Percentiles rank a stretch among this genome's conserved stretches.
phyloP scores from a whole-genome alignment of 225 moss, liverwort and hornwort species.

The Climacium dendroides region DNA sequence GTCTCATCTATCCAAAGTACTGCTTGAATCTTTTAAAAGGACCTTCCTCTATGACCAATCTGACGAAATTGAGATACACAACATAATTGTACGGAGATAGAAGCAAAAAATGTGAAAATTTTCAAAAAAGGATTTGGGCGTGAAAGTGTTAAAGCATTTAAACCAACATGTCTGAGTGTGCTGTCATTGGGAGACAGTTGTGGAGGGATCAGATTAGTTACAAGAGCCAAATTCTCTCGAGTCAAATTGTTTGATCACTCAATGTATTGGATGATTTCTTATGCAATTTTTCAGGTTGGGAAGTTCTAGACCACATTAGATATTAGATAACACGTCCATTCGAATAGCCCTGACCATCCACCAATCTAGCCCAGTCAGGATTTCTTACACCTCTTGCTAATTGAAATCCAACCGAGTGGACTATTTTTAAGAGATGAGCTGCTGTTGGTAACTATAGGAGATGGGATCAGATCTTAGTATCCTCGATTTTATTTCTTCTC shows the following conservation, averaged over 20 bases:
- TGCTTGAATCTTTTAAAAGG: neutral
- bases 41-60: neutral
- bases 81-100: neutral
- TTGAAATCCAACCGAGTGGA: neutral
- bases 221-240: neutral
- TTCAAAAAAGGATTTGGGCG: neutral
- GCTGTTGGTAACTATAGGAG: too few relatives aligned
- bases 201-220: neutral
- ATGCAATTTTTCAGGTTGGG: neutral
- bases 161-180: too few relatives aligned
- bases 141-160: neutral
- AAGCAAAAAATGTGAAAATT: neutral
- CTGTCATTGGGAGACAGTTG: neutral
- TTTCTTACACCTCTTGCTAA: neutral
- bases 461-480: neutral
- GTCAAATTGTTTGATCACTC: neutral
- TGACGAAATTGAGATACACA: neutral
- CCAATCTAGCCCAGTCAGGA: neutral
- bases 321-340: neutral
- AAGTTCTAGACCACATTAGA: neutral
- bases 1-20: neutral
- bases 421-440: neutral
- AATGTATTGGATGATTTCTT: neutral
- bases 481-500: neutral
- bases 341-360: neutral